Conservation (phyloP, 192 early-diverging fungal species). For the Backusella mclennaniae region DNA sequence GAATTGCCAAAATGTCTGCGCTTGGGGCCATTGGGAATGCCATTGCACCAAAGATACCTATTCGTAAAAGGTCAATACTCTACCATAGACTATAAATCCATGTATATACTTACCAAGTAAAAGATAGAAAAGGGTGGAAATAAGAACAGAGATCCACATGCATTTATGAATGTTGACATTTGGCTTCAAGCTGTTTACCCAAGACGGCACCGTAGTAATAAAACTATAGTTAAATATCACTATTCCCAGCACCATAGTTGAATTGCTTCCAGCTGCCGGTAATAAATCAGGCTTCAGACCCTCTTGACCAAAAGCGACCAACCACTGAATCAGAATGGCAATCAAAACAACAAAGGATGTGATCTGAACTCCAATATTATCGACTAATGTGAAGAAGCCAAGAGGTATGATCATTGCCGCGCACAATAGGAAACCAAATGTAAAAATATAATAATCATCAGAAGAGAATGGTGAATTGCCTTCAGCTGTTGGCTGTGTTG, state of each 20-base stretch:
- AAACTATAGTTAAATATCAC: slow-evolving; percentile 74
- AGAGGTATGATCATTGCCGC: slow-evolving; percentile 54
- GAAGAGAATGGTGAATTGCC: slow-evolving; percentile 51
- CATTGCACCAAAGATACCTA: slow-evolving; percentile 51
- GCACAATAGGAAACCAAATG: slow-evolving; percentile 54
- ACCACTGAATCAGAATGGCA: slow-evolving; percentile 55
- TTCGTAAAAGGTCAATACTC: not conserved
- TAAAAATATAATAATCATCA: slow-evolving; percentile 59
- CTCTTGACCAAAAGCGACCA: slow-evolving; percentile 51
- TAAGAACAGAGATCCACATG: slow-evolving; percentile 48
- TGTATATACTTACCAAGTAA: slow-evolving; percentile 28
- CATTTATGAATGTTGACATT: slow-evolving; percentile 59
- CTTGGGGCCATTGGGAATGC: slow-evolving; percentile 38
- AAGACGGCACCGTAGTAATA: slow-evolving; percentile 53
- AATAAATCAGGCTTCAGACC: slow-evolving; percentile 46
- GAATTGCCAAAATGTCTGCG: slow-evolving; percentile 21
- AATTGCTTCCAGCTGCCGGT: slow-evolving; percentile 51
- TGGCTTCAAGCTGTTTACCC: slow-evolving; percentile 38
- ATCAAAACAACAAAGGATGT: slow-evolving; percentile 52
- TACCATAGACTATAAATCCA: not conserved
- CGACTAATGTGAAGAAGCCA: slow-evolving; percentile 59
- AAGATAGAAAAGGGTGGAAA: slow-evolving; percentile 58
- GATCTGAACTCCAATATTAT: slow-evolving; percentile 69
- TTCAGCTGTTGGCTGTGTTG: slow-evolving; percentile 27
- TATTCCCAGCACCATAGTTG: slow-evolving; percentile 55